Base-by-base conservation (phyloP, 352 stramenopile genomes). In the Globisporangium camurandrum region DNA sequence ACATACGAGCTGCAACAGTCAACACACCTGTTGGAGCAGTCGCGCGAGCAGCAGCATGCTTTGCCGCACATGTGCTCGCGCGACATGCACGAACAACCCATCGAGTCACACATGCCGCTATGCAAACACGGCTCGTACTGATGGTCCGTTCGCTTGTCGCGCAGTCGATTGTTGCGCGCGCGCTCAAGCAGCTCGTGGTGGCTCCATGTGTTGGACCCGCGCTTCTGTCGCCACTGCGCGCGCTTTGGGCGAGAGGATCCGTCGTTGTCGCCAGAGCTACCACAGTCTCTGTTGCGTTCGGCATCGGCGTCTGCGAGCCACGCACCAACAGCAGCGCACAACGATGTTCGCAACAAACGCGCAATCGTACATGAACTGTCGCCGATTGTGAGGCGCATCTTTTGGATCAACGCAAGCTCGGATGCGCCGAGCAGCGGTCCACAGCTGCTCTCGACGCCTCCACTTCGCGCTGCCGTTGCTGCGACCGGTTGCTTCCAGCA, bases 111-210 rank as follows among this genome's bases (percentile, higher is more conserved):
- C 23, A 64, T 56, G 9, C 80, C 80, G n/a, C 84, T 62, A 50
- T 92, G 80, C 38, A 84, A 79, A 52, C 80, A 92, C 38, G 80
- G 80, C 42, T 88, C 75, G 42, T 85, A 92, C 49, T 89, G 73
- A 53, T 87, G 73, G 46, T 88, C 83, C 4, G 56, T 55, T 16
- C 62, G 54, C 3, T 71, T 85, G 34, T 86, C 71, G 34, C 86
- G 80, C 44, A 82, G 54, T 0, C 67, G 67, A 26, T 88, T 74
- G 56, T 88, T 78, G 38, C 71, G 65, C 7, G 63, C 84, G 31
- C 72, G 73, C 54, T 86, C 34, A 23, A 14, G 14, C 14, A 17
- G 9, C 6, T 49, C n/a, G 22, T 5, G 27, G 14, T 23, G 20
- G 12, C 9, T n/a, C 1, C 27, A 20, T n/a, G 43, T 12, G 27